phyloP scores from a whole-genome alignment of 257 asterid species.

The Thymus mandschuricus region DNA sequence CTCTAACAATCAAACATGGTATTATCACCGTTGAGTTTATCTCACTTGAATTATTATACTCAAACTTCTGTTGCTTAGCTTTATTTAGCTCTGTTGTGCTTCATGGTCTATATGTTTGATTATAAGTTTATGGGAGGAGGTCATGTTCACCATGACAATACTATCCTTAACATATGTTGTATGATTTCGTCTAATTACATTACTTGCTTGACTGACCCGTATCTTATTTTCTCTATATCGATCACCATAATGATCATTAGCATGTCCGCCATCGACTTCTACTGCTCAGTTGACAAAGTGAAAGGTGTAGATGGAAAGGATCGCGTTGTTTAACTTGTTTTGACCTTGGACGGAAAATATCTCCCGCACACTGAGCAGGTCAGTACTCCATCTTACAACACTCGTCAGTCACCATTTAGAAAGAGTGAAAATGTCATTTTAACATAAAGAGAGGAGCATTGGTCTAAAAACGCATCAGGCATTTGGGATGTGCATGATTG shows the following conservation, averaged over 20 bases:
- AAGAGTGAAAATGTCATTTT: background rate
- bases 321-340: constrained; percentile 74
- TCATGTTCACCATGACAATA: constrained; percentile 10
- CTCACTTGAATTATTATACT: background rate
- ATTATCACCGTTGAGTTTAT: background rate
- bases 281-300: constrained; percentile 91
- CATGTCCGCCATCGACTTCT: constrained; percentile 99
- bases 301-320: constrained; percentile 93
- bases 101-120: constrained; percentile 1
- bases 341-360: constrained; percentile 93
- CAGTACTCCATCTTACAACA: constrained; percentile 25
- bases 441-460: background rate
- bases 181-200: constrained; percentile 2
- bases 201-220: constrained; percentile 21
- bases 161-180: too few species aligned
- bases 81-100: constrained; percentile 8
- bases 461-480: background rate
- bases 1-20: constrained; percentile 2
- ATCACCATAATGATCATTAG: constrained; percentile 40
- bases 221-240: background rate
- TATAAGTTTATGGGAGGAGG: background rate
- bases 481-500: background rate
- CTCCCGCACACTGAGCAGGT: constrained; percentile 92
- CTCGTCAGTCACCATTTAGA: background rate
- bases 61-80: background rate